Percentiles rank a stretch among this genome's conserved stretches.
These are phyloP conservation scores for Lonicera japonica DNA, from an alignment of 129 eudicot genomes.

Conservation along the genomic window DNA sequence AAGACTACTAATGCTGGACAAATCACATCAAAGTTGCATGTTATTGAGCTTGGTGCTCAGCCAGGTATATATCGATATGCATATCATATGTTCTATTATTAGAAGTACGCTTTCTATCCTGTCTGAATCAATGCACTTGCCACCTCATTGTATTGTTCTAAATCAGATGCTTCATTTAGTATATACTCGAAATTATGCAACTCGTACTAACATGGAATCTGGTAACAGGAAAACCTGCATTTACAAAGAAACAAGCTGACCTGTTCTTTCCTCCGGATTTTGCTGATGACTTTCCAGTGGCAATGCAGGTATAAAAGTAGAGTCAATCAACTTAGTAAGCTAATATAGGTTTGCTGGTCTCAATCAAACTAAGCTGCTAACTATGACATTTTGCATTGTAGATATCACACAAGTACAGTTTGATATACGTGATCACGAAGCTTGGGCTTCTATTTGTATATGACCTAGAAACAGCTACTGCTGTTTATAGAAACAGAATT, in stretches of 20 bases:
- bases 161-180: too few species aligned
- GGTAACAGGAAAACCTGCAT: conserved; percentile 73
- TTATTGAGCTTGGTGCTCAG: conserved; percentile 98
- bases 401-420: conserved; percentile 82
- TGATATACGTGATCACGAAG: conserved; percentile 83
- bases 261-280: conserved; percentile 98
- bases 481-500: conserved; percentile 88
- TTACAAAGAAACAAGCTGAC: conserved; percentile 95
- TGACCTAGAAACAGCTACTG: conserved; percentile 91
- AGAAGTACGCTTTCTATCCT: too few species aligned
- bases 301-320: conserved; percentile 78
- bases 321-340: background rate
- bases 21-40: conserved; percentile 82
- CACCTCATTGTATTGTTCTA: too few species aligned
- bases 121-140: too few species aligned
- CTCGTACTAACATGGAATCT: background rate
- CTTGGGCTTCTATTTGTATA: conserved; percentile 91
- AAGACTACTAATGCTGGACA: conserved; percentile 91
- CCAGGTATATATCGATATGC: conserved; percentile 43
- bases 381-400: conserved; percentile 30
- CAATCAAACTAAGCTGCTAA: background rate
- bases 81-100: too few species aligned
- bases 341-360: background rate
- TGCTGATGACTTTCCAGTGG: conserved; percentile 92
- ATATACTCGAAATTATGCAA: background rate